Base-by-base conservation (phyloP, 208 protist genomes). In the Leishmania guyanensis region DNA sequence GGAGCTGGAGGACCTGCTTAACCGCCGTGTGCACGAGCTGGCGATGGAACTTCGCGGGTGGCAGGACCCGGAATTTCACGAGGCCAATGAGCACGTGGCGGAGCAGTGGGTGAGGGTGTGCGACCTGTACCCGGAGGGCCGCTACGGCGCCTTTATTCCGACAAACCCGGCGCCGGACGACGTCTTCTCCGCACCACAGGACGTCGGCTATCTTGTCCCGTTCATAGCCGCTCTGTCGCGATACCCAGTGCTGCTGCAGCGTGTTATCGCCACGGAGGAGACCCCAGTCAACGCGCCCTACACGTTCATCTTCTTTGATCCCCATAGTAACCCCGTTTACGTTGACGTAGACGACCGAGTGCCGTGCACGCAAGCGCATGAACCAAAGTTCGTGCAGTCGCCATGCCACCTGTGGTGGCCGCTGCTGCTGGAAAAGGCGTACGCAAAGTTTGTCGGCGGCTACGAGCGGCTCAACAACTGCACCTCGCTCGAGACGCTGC, bases 381-480 rank as follows among this genome's bases (percentile, higher is more conserved):
- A 88, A 79, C 91, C 94, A 46, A 90, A 92, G 84, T 97, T 95
- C 76, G 80, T 86, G 54, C 91, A 87, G 54, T 83, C 90, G 16
- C 88, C 92, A 20, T 80, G 81, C 26, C 90, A 81, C 33, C 69
- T 85, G 77, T 95, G 90, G 90, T 98, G 90, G 56, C 94, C 95
- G 48, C 79, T 97, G 58, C 83, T 98, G 62, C 84, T 98, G 70
- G 94, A 98, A 86, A 98, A 98, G 86, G 95, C 95, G 22, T 98
- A 98, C 76, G 95, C 95, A 14, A 98, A 98, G 88, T 97, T 98
- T 85, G 89, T 96, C 20, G 93, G 94, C 75, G 92, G 93, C 48
- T 98, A 97, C 87, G 87, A 90, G 51, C 80, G 88, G 62, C 80
- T 98, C 36, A 87, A 92, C 77, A 93, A 94, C 80, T 97, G 93